Percentiles rank a stretch among this genome's conserved stretches.
These are phyloP conservation scores for Albizia julibrissin DNA, from an alignment of 306 rosid species.

Conservation along the genomic window DNA sequence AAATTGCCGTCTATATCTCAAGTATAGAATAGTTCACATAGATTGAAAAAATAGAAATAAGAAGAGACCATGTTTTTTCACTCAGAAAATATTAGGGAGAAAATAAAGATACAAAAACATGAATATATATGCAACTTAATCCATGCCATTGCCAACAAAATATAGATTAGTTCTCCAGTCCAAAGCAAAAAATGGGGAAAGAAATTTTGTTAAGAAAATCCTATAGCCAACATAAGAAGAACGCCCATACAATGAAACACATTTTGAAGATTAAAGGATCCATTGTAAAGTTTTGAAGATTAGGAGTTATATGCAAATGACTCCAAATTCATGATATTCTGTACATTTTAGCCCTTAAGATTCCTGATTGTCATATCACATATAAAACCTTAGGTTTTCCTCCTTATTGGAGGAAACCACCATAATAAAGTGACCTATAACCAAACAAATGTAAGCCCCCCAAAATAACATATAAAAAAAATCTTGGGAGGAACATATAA, in stretches of 20 bases:
- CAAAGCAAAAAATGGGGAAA: constrained; percentile 3
- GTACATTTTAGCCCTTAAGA: not conserved
- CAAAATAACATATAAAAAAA: not conserved
- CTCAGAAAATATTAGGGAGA: constrained; percentile 13
- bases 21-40: not conserved
- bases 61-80: constrained; percentile 15
- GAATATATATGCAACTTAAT: not conserved
- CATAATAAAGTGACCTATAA: not conserved
- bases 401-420: not conserved
- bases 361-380: not conserved
- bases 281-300: too few relatives aligned
- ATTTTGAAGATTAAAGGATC: too few relatives aligned
- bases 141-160: constrained; percentile 13
- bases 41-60: not conserved
- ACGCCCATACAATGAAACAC: not conserved
- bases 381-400: not conserved
- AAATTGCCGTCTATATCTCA: not conserved
- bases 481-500: not conserved
- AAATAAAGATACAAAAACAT: constrained; percentile 18
- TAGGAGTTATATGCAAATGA: too few relatives aligned
- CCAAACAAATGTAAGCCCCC: not conserved
- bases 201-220: not conserved
- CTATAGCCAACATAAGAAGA: not conserved
- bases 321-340: too few relatives aligned
- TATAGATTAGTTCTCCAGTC: not conserved